These are phyloP conservation scores for Talaromyces thailandensis DNA, from an alignment of 495 filamentous ascomycete species.

Conservation along the genomic window DNA sequence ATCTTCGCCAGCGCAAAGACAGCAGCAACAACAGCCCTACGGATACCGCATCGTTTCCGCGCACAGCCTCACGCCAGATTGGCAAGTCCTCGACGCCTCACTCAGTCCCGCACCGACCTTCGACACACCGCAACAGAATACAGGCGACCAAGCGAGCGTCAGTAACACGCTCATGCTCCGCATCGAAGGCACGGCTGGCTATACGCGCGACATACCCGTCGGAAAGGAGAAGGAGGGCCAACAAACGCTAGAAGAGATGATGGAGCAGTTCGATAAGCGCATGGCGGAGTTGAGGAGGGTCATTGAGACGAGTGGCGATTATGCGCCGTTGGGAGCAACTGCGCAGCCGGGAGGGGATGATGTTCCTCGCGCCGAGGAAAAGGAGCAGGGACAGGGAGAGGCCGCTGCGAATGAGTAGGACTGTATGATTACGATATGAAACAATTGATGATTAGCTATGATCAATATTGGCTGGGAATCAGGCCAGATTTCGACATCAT, in stretches of 20 bases:
- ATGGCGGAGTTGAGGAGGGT: conserved; percentile 43
- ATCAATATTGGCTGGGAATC: background rate
- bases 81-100: conserved; percentile 43
- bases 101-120: conserved; percentile 50
- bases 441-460: background rate
- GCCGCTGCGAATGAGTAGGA: background rate
- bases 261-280: conserved; percentile 59
- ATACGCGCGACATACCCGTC: conserved; percentile 18
- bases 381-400: background rate
- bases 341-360: background rate
- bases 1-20: conserved; percentile 11
- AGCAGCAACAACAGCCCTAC: conserved; percentile 28
- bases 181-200: conserved; percentile 47
- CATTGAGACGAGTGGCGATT: conserved; percentile 25
- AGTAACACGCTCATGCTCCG: conserved; percentile 49
- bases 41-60: conserved; percentile 35
- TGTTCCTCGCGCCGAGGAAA: background rate
- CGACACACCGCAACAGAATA: conserved; percentile 22
- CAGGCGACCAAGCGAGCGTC: conserved; percentile 8
- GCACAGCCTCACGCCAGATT: conserved; percentile 41
- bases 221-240: conserved; percentile 20
- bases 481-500: background rate
- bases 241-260: conserved; percentile 41
- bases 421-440: background rate
- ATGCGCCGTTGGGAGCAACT: background rate